Conservation (phyloP, 441 rosid species). For the Erodium moschatum region DNA sequence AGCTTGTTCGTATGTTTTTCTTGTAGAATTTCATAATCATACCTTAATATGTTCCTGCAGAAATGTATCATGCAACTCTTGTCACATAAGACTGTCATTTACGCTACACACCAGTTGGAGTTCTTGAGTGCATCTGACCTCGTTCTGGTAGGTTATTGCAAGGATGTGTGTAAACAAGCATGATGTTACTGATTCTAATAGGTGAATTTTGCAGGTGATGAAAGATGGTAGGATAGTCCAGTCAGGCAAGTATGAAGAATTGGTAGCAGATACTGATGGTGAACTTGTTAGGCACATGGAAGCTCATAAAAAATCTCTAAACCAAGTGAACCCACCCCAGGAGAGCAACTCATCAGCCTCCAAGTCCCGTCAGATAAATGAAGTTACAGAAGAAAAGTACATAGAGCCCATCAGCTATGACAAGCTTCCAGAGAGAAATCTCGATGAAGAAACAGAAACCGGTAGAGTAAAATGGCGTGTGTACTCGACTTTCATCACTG, state of each 20-base stretch:
- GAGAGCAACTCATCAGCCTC: constrained; percentile 30
- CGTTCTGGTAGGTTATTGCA: constrained; percentile 54
- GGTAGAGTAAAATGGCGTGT: constrained; percentile 85
- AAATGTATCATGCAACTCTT: constrained; percentile 88
- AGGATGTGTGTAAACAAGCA: background rate
- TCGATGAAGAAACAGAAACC: constrained; percentile 85
- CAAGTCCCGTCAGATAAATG: constrained; percentile 30
- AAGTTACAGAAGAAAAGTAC: constrained; percentile 38
- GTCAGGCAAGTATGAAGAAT: constrained; percentile 69
- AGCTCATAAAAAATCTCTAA: constrained; percentile 54
- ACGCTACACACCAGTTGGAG: constrained; percentile 96
- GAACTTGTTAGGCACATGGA: constrained; percentile 83
- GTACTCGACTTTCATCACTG: constrained; percentile 70
- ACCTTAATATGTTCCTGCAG: constrained; percentile 27
- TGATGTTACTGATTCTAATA: constrained; percentile 26
- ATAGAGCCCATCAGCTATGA: constrained; percentile 36
- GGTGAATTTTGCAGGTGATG: constrained; percentile 65
- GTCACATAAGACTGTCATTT: constrained; percentile 65
- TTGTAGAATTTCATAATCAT: background rate
- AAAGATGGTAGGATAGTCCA: constrained; percentile 79
- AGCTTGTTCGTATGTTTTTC: background rate
- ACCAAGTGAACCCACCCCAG: constrained; percentile 50
- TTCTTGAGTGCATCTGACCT: constrained; percentile 93
- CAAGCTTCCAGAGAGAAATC: constrained; percentile 64
- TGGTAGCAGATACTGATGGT: constrained; percentile 65